Evolutionary conservation across 306 rosid species (phyloP).

Genomic region (Dalbergia oliveri): DNA sequence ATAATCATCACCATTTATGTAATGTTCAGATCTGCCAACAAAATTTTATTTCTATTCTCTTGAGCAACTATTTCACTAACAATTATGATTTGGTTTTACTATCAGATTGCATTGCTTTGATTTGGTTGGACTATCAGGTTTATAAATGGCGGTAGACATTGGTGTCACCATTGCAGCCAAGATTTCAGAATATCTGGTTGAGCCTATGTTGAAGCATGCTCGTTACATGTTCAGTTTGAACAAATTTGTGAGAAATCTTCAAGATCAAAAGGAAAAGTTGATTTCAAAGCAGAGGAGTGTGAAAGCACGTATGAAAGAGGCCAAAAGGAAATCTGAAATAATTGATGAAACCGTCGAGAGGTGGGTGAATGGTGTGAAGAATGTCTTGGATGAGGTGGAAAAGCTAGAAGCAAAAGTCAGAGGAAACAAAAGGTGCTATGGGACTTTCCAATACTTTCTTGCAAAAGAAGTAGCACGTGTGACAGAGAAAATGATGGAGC

Average conservation of each 20-base stretch:
- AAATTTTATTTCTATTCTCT: too few species aligned
- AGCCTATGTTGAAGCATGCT: conserved; percentile 30
- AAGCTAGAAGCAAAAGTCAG: conserved; percentile 6
- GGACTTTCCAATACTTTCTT: conserved; percentile 11
- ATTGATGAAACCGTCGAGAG: neutral
- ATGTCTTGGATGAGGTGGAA: conserved; percentile 6
- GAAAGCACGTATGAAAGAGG: conserved; percentile 11
- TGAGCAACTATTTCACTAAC: too few species aligned
- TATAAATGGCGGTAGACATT: conserved; percentile 16
- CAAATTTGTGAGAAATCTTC: neutral
- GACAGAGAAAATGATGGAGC: conserved; percentile 1
- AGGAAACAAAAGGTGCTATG: conserved; percentile 14
- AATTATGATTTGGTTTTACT: neutral
- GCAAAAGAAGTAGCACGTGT: conserved; percentile 26
- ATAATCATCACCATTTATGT: too few species aligned
- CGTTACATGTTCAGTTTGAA: conserved; percentile 29
- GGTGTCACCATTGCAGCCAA: conserved; percentile 9
- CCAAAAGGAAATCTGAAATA: conserved; percentile 16
- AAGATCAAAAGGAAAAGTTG: neutral
- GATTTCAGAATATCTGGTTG: conserved; percentile 19
- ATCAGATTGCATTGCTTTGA: conserved; percentile 7
- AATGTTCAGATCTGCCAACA: too few species aligned
- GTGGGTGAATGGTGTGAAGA: conserved; percentile 20
- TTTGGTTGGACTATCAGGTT: neutral
- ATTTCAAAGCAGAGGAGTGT: neutral